Evolutionary conservation across 202 grass and related monocot genomes (phyloP), one percentile per base, ranked within the genome.

Genomic region (Schoenoplectus triqueter): DNA sequence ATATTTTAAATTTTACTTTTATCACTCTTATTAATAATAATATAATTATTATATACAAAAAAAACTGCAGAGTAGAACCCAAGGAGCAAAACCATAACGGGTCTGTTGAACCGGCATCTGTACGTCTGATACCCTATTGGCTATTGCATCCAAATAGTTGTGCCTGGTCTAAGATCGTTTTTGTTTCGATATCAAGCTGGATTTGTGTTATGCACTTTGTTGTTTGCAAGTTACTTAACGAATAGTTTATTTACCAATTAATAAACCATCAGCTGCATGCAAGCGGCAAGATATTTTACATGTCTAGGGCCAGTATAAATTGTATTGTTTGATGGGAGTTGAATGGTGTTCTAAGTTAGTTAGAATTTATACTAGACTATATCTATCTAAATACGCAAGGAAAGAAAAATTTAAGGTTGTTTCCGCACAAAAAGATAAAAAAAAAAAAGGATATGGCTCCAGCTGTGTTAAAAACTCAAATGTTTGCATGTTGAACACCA

Each of bases 181-280:
- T 65, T 82, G 10, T 22, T 66, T 48, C 22, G 54, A 17, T 78
- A 21, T 48, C 21, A 48, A 14, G 10, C 14, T 51, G 60, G 14
- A 40, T 49, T 66, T 67, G 31, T 10, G 11, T 21, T 71, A 49
- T 55, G 22, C 20, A 13, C 4, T 50, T 73, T 48, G 19, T 83
- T 82, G 18, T 18, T 40, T 69, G 64, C 64, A 8, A 57, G 50
- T 83, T 56, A 59, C 0, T 55, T 55, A 55, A 10, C 46, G 1
- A 83, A 31, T 84, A 71, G 39, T 84, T 67, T 59, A 9, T 17
- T 7, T 55, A 40, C 19, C 50, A 14, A 15, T 54, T 70, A 69
- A 83, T 54, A 83, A 69, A 49, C 66, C 81, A 52, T 54, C 80
- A 54, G 45, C 18, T 69, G 18, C 6, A 57, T 50, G 62, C n/a